Conservation (phyloP, 352 stramenopile species). For the Phytopythium vexans region DNA sequence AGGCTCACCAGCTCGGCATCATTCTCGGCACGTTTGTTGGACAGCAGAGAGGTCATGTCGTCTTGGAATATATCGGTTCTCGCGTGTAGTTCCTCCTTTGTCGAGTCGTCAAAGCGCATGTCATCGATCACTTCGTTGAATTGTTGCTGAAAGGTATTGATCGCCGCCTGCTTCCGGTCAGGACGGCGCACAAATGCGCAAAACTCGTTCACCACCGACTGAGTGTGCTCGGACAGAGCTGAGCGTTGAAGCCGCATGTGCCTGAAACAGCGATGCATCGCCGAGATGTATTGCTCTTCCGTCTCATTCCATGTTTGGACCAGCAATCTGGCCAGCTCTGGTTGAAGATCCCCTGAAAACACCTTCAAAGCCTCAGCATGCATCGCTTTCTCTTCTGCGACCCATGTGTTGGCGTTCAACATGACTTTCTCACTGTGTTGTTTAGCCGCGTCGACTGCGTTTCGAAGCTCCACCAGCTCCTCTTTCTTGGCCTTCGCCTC, state of each 20-base stretch:
- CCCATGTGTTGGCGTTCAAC: constrained; percentile 13
- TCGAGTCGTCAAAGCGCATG: constrained; percentile 79
- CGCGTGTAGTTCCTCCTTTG: constrained; percentile 80
- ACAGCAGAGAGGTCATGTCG: constrained; percentile 44
- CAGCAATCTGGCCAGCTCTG: constrained; percentile 25
- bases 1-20: constrained; percentile 46
- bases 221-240: constrained; percentile 18
- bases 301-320: constrained; percentile 49
- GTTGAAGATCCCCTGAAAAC: constrained; percentile 34
- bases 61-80: constrained; percentile 70
- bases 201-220: constrained; percentile 42
- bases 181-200: constrained; percentile 49
- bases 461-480: constrained; percentile 48
- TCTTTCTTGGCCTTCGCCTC: constrained; percentile 81
- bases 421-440: constrained; percentile 28
- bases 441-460: constrained; percentile 30
- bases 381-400: constrained; percentile 13
- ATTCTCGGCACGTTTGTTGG: constrained; percentile 33
- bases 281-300: constrained; percentile 47
- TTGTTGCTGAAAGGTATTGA: constrained; percentile 63
- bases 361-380: constrained; percentile 5
- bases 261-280: constrained; percentile 44
- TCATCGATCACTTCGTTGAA: constrained; percentile 84
- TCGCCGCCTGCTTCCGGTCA: constrained; percentile 61
- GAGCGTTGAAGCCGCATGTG: constrained; percentile 33